These are phyloP conservation scores for Gossypioides kirkii DNA, from an alignment of 345 rosid genomes.

Conservation along the genomic window DNA sequence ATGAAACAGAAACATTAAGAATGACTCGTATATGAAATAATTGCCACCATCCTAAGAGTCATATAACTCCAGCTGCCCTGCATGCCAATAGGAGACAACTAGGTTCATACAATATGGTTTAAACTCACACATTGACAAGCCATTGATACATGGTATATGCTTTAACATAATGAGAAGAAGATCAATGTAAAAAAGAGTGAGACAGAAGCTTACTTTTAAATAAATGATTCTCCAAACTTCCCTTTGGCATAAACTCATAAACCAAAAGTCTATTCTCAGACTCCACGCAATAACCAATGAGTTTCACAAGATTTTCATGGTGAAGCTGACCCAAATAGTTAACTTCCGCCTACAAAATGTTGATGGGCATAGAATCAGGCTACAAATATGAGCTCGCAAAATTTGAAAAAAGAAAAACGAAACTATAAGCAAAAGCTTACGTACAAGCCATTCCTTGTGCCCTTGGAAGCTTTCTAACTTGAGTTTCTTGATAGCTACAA, in stretches of 20 bases:
- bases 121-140: background rate
- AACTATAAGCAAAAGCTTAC: slow-evolving; percentile 10
- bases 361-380: background rate
- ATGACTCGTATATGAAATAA: background rate
- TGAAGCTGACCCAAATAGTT: slow-evolving; percentile 70
- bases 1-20: background rate
- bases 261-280: slow-evolving; percentile 65
- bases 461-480: slow-evolving; percentile 66
- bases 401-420: background rate
- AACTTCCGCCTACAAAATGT: slow-evolving; percentile 61
- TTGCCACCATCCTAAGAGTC: background rate
- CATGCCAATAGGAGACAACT: background rate
- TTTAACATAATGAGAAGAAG: background rate
- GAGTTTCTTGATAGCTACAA: slow-evolving; percentile 61
- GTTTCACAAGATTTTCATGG: slow-evolving; percentile 77
- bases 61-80: background rate
- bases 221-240: slow-evolving; percentile 88
- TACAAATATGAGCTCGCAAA: background rate
- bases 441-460: slow-evolving; percentile 77
- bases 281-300: slow-evolving; percentile 75
- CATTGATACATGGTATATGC: background rate
- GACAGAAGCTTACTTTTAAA: slow-evolving; percentile 59
- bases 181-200: background rate
- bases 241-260: slow-evolving; percentile 81
- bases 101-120: background rate